Evolutionary conservation across 2,329 filamentous ascomycete species (phyloP), one percentile per base, ranked within the genome.

Genomic region (Pseudogymnoascus sp.): DNA sequence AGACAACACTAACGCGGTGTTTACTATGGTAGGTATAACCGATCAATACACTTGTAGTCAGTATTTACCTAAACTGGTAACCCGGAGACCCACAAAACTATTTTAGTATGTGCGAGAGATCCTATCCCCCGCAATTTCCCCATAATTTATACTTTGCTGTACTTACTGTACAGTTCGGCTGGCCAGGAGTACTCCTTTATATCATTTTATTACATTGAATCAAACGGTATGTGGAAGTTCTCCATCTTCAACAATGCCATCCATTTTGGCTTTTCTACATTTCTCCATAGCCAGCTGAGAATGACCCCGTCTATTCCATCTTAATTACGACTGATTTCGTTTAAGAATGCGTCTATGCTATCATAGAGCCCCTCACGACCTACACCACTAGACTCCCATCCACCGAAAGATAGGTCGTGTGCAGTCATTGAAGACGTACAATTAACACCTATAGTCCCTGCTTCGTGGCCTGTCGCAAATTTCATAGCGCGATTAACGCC

Each of bases 401-500:
- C 67, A 9, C 66, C 67, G 60, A 69, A 67, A 4, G 66, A 65
- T 39, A 63, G 64, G 61, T 68, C 66, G 7, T 60, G 35, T 9
- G 58, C 62, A 3, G 61, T 64, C 2, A 43, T 59, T 2, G 67
- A 66, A 57, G 35, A 33, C 39, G 66, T 61, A 33, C 69, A 70
- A 60, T 73, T 73, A 37, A 73, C 68, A 62, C 70, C 71, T 57
- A 73, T 69, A 58, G 69, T 73, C 57, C 85, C 85, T 37, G 76
- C 77, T 62, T 87, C 77, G 53, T 82, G 74, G 62, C 74, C 71
- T 63, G 73, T 76, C 3, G 78, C 77, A 37, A 82, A 69, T 28
- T 72, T 71, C 61, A 82, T 63, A 1, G 75, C 80, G n/a, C 73
- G 73, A 60, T 74, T 73, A 50, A 86, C 71, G 66, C 82, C 79